Evolutionary conservation across 108 stramenopile genomes (phyloP).

Genomic region (Conticribra weissflogii): DNA sequence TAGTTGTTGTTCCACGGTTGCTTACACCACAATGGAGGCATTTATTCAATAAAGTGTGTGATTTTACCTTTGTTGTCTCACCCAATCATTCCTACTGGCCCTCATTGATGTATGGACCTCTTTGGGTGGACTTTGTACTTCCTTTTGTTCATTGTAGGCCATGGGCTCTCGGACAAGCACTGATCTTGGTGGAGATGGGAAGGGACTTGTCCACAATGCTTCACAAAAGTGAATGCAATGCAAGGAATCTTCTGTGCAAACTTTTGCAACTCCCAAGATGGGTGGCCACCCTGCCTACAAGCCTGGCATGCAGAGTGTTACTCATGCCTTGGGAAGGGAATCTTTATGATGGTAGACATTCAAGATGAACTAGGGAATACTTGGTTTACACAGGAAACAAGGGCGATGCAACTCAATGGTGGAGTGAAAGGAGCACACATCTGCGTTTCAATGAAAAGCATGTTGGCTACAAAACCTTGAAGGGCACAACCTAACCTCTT

Average conservation of each 20-base stretch:
- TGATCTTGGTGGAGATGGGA: conserved; percentile 34
- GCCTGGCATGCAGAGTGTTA: conserved; percentile 35
- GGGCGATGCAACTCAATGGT: conserved; percentile 2
- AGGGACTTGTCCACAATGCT: conserved; percentile 22
- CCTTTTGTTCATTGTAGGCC: conserved; percentile 35
- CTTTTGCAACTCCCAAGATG: conserved; percentile 19
- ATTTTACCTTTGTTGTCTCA: conserved; percentile 25
- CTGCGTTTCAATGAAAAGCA: conserved; percentile 56
- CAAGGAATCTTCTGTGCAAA: conserved; percentile 49
- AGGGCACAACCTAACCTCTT: neutral
- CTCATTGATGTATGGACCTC: conserved; percentile 33
- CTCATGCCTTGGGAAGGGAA: conserved; percentile 28
- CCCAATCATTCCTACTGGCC: conserved; percentile 29
- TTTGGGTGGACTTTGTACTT: conserved; percentile 27
- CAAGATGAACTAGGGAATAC: conserved; percentile 1
- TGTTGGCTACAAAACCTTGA: conserved; percentile 54
- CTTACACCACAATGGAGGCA: conserved; percentile 25
- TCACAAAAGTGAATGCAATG: neutral
- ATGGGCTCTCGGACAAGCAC: conserved; percentile 22
- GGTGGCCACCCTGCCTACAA: conserved; percentile 15
- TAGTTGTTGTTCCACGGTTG: conserved; percentile 21
- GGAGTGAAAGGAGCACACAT: conserved; percentile 28
- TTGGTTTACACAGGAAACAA: conserved; percentile 2
- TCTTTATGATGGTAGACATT: conserved; percentile 9
- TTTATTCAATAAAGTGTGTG: conserved; percentile 26